A percentile compares a stretch with the other conserved stretches of the same genome.
These are phyloP conservation scores for Podaxis sp. DNA, from an alignment of 768 basidiomycete species.

Conservation along the genomic window DNA sequence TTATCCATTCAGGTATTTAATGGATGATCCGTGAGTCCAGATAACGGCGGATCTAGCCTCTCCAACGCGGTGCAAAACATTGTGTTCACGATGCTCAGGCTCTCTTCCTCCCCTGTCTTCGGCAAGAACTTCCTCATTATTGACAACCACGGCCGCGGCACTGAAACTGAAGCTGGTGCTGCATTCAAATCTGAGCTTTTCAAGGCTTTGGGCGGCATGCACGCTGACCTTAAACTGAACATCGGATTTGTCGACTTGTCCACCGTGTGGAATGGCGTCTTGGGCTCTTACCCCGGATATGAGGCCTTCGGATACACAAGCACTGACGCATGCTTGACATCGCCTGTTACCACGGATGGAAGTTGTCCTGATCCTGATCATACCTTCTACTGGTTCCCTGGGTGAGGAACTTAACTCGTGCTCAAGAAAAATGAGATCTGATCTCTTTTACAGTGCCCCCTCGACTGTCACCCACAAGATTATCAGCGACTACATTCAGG, in stretches of 20 bases:
- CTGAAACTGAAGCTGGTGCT: conserved; percentile 36
- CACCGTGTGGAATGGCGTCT: conserved; percentile 47
- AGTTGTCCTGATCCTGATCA: conserved; percentile 10
- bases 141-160: conserved; percentile 50
- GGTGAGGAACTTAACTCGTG: neutral
- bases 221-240: conserved; percentile 29
- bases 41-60: conserved; percentile 16
- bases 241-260: conserved; percentile 46
- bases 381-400: conserved; percentile 12
- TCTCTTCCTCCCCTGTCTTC: conserved; percentile 44
- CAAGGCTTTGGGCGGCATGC: conserved; percentile 33
- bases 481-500: conserved; percentile 12
- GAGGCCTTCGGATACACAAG: conserved; percentile 49
- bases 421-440: neutral
- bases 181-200: conserved; percentile 44
- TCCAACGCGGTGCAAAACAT: conserved; percentile 30
- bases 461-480: conserved; percentile 6
- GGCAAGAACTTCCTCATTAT: conserved; percentile 49
- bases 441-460: neutral
- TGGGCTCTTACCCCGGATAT: conserved; percentile 38
- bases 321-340: conserved; percentile 7
- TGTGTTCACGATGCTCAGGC: conserved; percentile 33
- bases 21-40: neutral
- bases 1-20: neutral
- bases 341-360: neutral